A percentile compares a stretch with the other conserved stretches of the same genome.
phyloP scores from a whole-genome alignment of 345 rosid genomes.

The Melaleuca alternifolia region DNA sequence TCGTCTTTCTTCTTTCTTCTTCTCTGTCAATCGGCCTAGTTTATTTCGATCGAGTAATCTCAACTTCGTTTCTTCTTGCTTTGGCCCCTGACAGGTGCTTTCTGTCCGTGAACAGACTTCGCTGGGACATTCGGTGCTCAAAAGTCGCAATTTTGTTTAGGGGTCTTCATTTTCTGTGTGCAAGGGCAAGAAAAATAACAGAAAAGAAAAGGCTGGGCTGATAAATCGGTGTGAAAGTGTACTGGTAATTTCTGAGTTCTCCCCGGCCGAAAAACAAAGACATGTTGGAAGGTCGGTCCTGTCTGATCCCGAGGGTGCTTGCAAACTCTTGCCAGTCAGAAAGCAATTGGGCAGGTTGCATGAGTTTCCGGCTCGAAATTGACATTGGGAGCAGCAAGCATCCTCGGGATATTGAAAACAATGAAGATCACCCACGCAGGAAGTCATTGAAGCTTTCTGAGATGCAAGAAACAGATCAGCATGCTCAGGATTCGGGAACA shows the following conservation, averaged over 20 bases:
- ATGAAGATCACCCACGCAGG: constrained; percentile 13
- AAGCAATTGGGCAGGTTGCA: constrained; percentile 43
- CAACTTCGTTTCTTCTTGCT: background rate
- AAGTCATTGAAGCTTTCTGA: constrained; percentile 7
- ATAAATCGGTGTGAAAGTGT: background rate
- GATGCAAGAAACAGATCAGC: background rate
- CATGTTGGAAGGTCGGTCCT: constrained; percentile 71
- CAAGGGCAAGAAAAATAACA: background rate
- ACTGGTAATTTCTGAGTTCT: background rate
- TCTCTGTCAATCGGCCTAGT: background rate
- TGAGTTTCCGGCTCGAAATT: constrained; percentile 23
- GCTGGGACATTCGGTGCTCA: background rate
- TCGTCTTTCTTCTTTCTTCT: background rate
- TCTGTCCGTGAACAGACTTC: background rate
- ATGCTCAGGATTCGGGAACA: background rate
- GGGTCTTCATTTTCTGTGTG: background rate
- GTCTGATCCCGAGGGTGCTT: constrained; percentile 49
- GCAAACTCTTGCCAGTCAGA: constrained; percentile 57
- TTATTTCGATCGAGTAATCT: background rate
- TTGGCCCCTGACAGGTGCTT: background rate
- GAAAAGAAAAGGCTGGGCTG: background rate
- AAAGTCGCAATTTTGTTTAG: background rate
- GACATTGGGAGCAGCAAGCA: constrained; percentile 34
- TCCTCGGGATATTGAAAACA: constrained; percentile 25
- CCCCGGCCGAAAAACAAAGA: constrained; percentile 8